Evolutionary conservation across 2,329 filamentous ascomycete genomes (phyloP).

Genomic region (Fusarium hostae): DNA sequence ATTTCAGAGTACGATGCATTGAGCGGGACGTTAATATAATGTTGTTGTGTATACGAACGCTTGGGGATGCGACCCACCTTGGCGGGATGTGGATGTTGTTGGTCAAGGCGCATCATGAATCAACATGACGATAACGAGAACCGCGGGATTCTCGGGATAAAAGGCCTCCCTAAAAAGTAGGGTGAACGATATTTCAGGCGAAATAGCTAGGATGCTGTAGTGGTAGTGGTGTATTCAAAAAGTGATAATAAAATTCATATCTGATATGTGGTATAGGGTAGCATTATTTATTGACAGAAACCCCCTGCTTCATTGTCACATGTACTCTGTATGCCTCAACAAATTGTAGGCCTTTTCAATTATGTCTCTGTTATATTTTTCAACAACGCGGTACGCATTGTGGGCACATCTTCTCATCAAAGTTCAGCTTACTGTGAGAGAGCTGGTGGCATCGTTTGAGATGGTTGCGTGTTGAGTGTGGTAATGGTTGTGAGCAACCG

Average conservation of each 20-base stretch:
- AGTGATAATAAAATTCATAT: neutral
- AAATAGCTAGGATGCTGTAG: no score
- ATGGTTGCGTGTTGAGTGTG: no score
- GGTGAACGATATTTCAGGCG: neutral
- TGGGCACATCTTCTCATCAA: neutral
- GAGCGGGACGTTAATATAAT: constrained; percentile 1
- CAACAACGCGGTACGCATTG: no score
- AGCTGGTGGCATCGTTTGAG: neutral
- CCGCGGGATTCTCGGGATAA: neutral
- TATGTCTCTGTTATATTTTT: neutral
- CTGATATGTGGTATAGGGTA: neutral
- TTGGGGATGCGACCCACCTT: neutral
- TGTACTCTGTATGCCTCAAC: no score
- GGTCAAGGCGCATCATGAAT: neutral
- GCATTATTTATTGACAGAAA: neutral
- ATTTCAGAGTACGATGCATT: constrained; percentile 22
- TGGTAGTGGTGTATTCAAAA: neutral
- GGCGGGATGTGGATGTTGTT: neutral
- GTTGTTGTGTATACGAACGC: constrained; percentile 12
- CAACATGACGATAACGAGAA: neutral
- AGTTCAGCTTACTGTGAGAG: neutral
- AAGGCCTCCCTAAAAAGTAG: neutral
- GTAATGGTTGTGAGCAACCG: neutral
- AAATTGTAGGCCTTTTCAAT: neutral
- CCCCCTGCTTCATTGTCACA: neutral